Percentiles rank a stretch among this genome's conserved stretches.
phyloP scores from a whole-genome alignment of 2,329 filamentous ascomycete genomes.

The Ceratocystis cubensis region DNA sequence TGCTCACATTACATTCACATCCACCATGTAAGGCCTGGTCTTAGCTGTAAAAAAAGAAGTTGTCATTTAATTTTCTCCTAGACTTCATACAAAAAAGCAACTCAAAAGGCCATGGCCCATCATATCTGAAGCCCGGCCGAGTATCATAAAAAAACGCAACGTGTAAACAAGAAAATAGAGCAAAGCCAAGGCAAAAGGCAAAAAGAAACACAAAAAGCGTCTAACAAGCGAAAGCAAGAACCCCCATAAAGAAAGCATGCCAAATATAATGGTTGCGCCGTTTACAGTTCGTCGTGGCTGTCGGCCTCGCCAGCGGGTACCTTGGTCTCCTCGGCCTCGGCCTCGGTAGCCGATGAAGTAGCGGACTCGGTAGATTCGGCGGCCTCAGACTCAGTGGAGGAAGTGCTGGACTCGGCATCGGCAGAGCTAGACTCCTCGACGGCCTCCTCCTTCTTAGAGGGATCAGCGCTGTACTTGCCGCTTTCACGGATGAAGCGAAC shows the following conservation, averaged over 20 bases:
- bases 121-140: conserved; percentile 11
- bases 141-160: conserved; percentile 12
- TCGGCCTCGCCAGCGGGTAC: conserved; percentile 28
- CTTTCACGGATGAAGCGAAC: conserved; percentile 89
- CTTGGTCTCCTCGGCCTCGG: conserved; percentile 31
- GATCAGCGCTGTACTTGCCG: conserved; percentile 71
- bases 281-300: conserved; percentile 66
- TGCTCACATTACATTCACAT: background rate
- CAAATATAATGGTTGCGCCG: conserved; percentile 15
- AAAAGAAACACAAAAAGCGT: conserved; percentile 14
- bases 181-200: conserved; percentile 9
- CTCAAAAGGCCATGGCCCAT: conserved; percentile 16
- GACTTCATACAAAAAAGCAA: conserved; percentile 19
- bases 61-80: conserved; percentile 12
- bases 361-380: conserved; percentile 30
- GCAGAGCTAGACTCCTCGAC: conserved; percentile 35
- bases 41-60: background rate
- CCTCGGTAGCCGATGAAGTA: conserved; percentile 30
- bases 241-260: background rate
- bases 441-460: conserved; percentile 41
- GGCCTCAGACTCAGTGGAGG: conserved; percentile 35
- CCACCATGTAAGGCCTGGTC: background rate
- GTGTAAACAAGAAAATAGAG: background rate
- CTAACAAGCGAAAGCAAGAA: conserved; percentile 5
- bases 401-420: conserved; percentile 32